These are phyloP conservation scores for Fennellomyces sp. DNA, from an alignment of 371 early-diverging fungal genomes.

Conservation along the genomic window DNA sequence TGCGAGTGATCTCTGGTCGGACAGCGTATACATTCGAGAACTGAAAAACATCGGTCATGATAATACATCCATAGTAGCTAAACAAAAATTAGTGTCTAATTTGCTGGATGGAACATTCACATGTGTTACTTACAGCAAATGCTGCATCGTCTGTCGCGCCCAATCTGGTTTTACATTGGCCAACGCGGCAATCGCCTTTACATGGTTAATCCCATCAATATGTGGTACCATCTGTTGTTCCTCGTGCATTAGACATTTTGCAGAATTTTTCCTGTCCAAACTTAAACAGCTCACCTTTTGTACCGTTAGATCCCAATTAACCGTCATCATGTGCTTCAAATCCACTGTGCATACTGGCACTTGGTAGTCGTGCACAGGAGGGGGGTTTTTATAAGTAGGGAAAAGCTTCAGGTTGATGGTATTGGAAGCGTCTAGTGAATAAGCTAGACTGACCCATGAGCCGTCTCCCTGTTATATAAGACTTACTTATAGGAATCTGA, in stretches of 20 bases:
- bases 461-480: background rate
- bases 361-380: slow-evolving; percentile 76
- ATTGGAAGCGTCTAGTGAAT: slow-evolving; percentile 52
- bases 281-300: slow-evolving; percentile 49
- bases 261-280: background rate
- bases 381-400: slow-evolving; percentile 78
- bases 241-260: too few species aligned
- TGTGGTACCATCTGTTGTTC: slow-evolving; percentile 40
- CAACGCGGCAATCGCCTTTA: slow-evolving; percentile 73
- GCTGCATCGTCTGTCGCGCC: slow-evolving; percentile 78
- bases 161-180: slow-evolving; percentile 77
- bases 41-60: slow-evolving; percentile 88
- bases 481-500: slow-evolving; percentile 83
- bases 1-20: slow-evolving; percentile 59
- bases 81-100: background rate
- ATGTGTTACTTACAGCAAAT: slow-evolving; percentile 64
- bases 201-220: slow-evolving; percentile 80
- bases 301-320: slow-evolving; percentile 87
- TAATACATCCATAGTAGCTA: slow-evolving; percentile 84
- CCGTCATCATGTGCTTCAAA: slow-evolving; percentile 65
- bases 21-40: slow-evolving; percentile 85
- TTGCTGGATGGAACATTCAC: background rate
- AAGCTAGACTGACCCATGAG: background rate
- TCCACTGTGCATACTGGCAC: slow-evolving; percentile 82
- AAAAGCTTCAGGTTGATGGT: slow-evolving; percentile 87